Evolutionary conservation across 306 rosid genomes (phyloP).

Genomic region (Oemleria cerasiformis): DNA sequence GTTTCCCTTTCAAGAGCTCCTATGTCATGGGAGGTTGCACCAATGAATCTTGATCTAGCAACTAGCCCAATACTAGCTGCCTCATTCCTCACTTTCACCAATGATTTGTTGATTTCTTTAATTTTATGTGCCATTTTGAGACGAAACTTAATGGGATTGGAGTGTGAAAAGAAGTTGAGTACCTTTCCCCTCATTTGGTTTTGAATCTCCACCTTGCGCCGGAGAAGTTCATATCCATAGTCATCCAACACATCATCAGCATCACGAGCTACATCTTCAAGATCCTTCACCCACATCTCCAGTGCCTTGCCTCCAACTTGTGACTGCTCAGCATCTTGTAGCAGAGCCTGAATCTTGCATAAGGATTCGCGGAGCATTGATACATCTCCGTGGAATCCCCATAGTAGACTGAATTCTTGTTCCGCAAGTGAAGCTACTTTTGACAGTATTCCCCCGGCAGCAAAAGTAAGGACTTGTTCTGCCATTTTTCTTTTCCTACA

Average conservation of each 20-base stretch:
- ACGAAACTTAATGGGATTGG: background rate
- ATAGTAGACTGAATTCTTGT: background rate
- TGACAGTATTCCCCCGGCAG: background rate
- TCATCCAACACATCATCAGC: conserved; percentile 14
- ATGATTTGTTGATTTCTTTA: background rate
- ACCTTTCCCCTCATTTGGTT: background rate
- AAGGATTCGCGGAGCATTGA: background rate
- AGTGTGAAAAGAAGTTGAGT: background rate
- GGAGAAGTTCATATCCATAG: conserved; percentile 6
- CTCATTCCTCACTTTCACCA: background rate
- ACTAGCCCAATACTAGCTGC: conserved; percentile 26
- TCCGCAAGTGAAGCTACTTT: background rate
- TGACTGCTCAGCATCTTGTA: background rate
- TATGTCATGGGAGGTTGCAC: background rate
- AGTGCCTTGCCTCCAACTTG: background rate
- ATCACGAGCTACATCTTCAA: background rate
- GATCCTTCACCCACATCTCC: conserved; percentile 10
- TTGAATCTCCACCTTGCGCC: conserved; percentile 5
- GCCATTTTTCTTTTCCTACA: background rate
- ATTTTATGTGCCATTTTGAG: conserved; percentile 4
- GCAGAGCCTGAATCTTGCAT: background rate
- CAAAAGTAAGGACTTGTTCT: background rate
- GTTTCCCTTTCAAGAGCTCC: background rate
- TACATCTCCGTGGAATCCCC: conserved; percentile 17
- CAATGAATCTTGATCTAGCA: background rate